Conservation (phyloP, 2,329 filamentous ascomycete genomes). For the Pseudocercospora cruenta region DNA sequence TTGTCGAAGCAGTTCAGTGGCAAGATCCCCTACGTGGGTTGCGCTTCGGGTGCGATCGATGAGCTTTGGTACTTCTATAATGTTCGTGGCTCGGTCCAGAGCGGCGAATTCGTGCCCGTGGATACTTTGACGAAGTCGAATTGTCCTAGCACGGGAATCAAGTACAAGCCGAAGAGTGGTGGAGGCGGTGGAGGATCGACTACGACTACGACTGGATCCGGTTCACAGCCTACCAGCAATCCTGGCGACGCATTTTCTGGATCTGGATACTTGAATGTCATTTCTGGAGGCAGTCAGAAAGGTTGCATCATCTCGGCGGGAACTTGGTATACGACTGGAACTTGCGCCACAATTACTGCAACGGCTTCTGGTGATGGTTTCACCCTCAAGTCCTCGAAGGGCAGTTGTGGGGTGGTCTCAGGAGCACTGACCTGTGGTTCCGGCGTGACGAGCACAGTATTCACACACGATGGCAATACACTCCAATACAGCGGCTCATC, state of each 20-base stretch:
- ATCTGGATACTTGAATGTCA: constrained; percentile 63
- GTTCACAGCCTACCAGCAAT: constrained; percentile 39
- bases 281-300: constrained; percentile 50
- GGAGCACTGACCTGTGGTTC: constrained; percentile 61
- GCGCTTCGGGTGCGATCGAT: constrained; percentile 52
- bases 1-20: constrained; percentile 58
- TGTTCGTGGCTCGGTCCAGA: constrained; percentile 61
- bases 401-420: constrained; percentile 59
- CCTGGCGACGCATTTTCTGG: constrained; percentile 56
- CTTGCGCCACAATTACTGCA: constrained; percentile 68
- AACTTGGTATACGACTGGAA: constrained; percentile 69
- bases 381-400: constrained; percentile 62
- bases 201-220: constrained; percentile 29
- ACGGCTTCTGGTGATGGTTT: constrained; percentile 52
- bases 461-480: constrained; percentile 42
- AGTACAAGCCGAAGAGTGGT: constrained; percentile 63
- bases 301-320: constrained; percentile 71
- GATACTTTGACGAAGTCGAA: constrained; percentile 59
- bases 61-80: constrained; percentile 69
- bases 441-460: constrained; percentile 49
- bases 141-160: constrained; percentile 66
- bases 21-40: constrained; percentile 64
- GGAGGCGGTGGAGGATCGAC: constrained; percentile 37
- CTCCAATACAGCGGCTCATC: constrained; percentile 45
- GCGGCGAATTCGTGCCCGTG: constrained; percentile 62